phyloP scores from a whole-genome alignment of 768 basidiomycete species.

The Suillus spraguei region DNA sequence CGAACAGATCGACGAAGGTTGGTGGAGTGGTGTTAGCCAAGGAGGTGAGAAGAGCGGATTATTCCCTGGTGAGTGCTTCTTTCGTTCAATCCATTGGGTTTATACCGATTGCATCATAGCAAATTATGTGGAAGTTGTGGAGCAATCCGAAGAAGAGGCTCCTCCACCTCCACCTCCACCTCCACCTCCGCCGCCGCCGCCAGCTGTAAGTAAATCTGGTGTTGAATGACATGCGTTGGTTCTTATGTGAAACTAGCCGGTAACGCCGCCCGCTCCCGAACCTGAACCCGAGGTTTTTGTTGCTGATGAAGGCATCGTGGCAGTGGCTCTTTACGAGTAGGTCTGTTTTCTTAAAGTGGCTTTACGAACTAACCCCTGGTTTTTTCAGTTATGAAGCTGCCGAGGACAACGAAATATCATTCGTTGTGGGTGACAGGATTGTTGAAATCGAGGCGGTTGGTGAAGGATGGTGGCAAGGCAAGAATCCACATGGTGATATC shows the following conservation, averaged over 20 bases:
- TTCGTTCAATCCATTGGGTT: background rate
- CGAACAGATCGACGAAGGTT: constrained; percentile 85
- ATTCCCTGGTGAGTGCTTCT: constrained; percentile 69
- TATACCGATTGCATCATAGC: constrained; percentile 43
- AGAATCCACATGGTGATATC: constrained; percentile 50
- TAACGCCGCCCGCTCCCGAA: constrained; percentile 40
- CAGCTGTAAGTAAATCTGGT: constrained; percentile 41
- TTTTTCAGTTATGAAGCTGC: constrained; percentile 76
- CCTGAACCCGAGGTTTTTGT: constrained; percentile 47
- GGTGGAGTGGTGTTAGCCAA: constrained; percentile 84
- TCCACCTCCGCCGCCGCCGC: constrained; percentile 53
- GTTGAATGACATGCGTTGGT: background rate
- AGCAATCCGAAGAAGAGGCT: constrained; percentile 46
- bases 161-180: constrained; percentile 63
- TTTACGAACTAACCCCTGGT: background rate
- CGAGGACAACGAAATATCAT: constrained; percentile 89
- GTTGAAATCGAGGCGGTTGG: constrained; percentile 76
- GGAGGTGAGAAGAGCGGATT: constrained; percentile 71
- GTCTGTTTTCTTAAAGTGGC: constrained; percentile 25
- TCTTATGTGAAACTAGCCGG: constrained; percentile 27
- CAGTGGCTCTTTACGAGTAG: constrained; percentile 73
- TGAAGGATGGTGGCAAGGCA: constrained; percentile 92
- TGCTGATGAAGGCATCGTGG: constrained; percentile 59
- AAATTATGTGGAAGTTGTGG: constrained; percentile 85
- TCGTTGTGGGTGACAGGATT: constrained; percentile 83